Evolutionary conservation across 2,329 filamentous ascomycete genomes (phyloP).

Genomic region (Uncinocarpus reesii): DNA sequence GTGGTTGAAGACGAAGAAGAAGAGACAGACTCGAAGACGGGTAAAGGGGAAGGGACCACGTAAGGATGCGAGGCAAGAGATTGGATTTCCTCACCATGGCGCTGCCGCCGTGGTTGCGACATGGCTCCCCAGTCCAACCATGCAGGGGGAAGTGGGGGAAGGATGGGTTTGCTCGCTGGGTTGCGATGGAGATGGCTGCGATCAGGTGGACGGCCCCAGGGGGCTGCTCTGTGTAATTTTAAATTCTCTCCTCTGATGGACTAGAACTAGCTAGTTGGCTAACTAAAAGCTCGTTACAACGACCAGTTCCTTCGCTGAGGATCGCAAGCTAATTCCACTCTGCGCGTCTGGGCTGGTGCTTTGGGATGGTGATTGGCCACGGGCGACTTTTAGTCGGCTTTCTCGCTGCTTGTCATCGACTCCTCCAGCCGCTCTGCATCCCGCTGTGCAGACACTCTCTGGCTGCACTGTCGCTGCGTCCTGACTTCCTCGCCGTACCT

Average conservation of each 20-base stretch:
- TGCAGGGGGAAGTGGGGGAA: conserved; percentile 4
- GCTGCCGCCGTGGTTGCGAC: conserved; percentile 13
- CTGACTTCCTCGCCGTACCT: no score
- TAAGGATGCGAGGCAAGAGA: conserved; percentile 5
- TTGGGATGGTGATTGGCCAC: conserved; percentile 1
- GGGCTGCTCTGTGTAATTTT: no score
- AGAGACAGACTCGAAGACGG: neutral
- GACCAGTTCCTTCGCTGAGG: no score
- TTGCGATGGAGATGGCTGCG: neutral
- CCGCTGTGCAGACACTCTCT: no score
- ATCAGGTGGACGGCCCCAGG: neutral
- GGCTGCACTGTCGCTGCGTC: no score
- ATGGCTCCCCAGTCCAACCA: conserved; percentile 11
- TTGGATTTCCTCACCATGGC: conserved; percentile 9
- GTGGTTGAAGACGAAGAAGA: no score
- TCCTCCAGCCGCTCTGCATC: neutral
- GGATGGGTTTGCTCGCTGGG: neutral
- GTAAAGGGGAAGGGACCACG: conserved; percentile 7
- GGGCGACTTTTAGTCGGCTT: neutral
- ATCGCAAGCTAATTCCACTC: no score
- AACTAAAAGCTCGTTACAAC: no score
- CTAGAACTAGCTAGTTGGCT: no score
- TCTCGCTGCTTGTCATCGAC: neutral
- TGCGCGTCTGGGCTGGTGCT: neutral
- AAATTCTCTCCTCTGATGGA: no score